phyloP scores from a whole-genome alignment of 2,329 filamentous ascomycete species.

The Neonectria faginata region DNA sequence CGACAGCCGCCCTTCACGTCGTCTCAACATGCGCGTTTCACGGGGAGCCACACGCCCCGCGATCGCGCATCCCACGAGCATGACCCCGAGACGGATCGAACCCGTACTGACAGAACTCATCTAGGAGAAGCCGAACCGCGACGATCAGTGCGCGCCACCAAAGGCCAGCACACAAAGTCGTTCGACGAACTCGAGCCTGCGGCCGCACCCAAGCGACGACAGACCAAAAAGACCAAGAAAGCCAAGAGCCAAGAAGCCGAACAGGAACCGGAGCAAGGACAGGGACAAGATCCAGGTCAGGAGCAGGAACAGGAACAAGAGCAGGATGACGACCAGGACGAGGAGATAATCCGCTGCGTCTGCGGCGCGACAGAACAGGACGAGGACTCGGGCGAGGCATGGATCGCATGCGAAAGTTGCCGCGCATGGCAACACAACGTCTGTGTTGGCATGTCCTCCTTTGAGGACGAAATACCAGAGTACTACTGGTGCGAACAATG shows the following conservation, averaged over 20 bases:
- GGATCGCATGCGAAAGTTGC: constrained; percentile 96
- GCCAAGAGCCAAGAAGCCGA: constrained; percentile 71
- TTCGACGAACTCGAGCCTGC: constrained; percentile 78
- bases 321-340: constrained; percentile 58
- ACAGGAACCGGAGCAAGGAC: constrained; percentile 64
- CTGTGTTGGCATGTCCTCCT: constrained; percentile 87
- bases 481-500: constrained; percentile 95
- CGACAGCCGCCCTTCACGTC: constrained; percentile 38
- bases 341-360: constrained; percentile 89
- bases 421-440: constrained; percentile 97
- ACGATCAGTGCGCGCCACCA: constrained; percentile 94
- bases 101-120: constrained; percentile 38
- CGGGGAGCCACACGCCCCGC: constrained; percentile 21
- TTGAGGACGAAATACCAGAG: constrained; percentile 81
- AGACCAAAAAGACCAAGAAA: constrained; percentile 65
- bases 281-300: constrained; percentile 68
- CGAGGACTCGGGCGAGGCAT: constrained; percentile 86
- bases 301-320: constrained; percentile 63
- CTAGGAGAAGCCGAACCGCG: constrained; percentile 78
- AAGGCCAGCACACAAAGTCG: constrained; percentile 93
- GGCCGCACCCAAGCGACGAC: constrained; percentile 66
- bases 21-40: constrained; percentile 31
- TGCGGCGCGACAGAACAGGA: constrained; percentile 90
- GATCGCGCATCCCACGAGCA: constrained; percentile 25
- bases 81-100: constrained; percentile 25